Evolutionary conservation across 257 asterid species (phyloP).

Genomic region (Przewalskia tangutica): DNA sequence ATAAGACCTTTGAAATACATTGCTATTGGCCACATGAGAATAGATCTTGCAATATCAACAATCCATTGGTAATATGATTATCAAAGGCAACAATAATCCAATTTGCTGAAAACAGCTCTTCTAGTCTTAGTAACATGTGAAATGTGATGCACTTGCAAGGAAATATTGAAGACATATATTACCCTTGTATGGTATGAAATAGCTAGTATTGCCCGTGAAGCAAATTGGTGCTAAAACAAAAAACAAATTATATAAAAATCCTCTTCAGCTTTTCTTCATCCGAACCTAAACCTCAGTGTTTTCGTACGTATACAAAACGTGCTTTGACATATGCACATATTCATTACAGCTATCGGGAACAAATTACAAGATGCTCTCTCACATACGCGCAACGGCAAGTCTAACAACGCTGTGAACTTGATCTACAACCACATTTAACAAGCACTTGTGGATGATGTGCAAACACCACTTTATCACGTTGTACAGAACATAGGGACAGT

Average conservation of each 20-base stretch:
- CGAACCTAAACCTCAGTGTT: background rate
- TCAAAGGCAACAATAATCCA: background rate
- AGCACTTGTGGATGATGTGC: background rate
- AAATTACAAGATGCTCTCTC: slow-evolving; percentile 1
- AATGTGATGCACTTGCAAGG: background rate
- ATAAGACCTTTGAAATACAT: background rate
- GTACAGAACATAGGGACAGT: slow-evolving; percentile 6
- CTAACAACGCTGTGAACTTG: background rate
- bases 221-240: background rate
- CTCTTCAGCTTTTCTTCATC: background rate
- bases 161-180: background rate
- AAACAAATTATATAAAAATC: background rate
- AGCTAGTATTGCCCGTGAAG: background rate
- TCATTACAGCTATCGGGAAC: background rate
- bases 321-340: slow-evolving; percentile 1
- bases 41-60: background rate
- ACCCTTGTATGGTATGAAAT: background rate
- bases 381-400: background rate
- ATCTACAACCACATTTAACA: slow-evolving; percentile 1
- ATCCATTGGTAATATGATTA: background rate
- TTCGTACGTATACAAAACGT: background rate
- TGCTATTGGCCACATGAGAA: background rate
- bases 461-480: slow-evolving; percentile 5
- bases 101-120: background rate
- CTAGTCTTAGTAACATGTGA: background rate